Base-by-base conservation (phyloP, 2,329 filamentous ascomycete species). In the Cyphellophora europaea region DNA sequence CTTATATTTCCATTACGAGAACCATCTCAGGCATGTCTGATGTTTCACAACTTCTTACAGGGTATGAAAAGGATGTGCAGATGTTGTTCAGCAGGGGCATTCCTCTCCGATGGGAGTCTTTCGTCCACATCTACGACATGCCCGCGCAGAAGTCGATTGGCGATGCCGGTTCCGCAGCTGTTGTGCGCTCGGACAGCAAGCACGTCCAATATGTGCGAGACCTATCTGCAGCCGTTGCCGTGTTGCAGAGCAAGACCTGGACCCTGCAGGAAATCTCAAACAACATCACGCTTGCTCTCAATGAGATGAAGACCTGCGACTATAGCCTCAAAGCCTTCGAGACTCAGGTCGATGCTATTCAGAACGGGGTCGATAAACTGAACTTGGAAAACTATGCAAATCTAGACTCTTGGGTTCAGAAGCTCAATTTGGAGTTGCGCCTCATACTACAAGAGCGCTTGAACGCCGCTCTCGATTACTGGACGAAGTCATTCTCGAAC, bases 371-470 rank as follows among this genome's bases (percentile, higher is more conserved):
- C 23, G 93, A 99, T 65, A 88, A 95, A 62, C 72, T 99, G 34
- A 96, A 96, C 51, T 63, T 98, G 37, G 89, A 98, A 55, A 89
- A 91, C 52, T 99, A 94, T 49, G 82, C 91, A 39, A 98, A 99
- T 50, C 73, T 98, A 30, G 74, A 79, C 12, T 82, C 78, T 49
- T 98, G 91, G 89, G 91, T 98, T 8, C 72, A 79, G 19, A 75
- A 82, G 39, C 77, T 94, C 65, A 98, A 99, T 53, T 65, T 74
- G 29, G 82, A 85, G 49, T 87, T 98, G 37, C 86, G 94, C 56
- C 63, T 71, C 1, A 82, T 84, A 32, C 68, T 98, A 13, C 73
- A 88, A 18, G 67, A 75, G n/a, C 83, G 91, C 19, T 69, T 99
- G n/a, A 79, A 81, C 48, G 76, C 78, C 43, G 88, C 93, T 1